These are phyloP conservation scores for Linderina pennispora DNA, from an alignment of 192 early-diverging fungal genomes.

Conservation along the genomic window DNA sequence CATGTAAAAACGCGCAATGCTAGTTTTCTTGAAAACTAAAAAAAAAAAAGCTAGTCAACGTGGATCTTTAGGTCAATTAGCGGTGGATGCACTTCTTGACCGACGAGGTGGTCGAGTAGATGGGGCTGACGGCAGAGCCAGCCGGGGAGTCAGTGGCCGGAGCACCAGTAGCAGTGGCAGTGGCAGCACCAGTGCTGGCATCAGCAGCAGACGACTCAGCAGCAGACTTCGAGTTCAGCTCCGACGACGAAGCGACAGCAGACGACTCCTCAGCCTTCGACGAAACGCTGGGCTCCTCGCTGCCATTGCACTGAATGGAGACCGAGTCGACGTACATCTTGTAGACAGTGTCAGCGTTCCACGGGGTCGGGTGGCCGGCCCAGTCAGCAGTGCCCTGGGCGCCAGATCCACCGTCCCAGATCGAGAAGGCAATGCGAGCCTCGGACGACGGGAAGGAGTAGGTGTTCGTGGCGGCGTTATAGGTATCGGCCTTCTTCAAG, in stretches of 20 bases:
- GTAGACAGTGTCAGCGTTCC: slow-evolving; percentile 37
- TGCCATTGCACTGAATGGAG: slow-evolving; percentile 42
- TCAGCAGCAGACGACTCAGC: not conserved
- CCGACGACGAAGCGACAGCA: too few species aligned
- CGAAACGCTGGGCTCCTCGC: slow-evolving; percentile 9
- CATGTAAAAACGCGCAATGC: too few species aligned
- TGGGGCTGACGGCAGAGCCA: not conserved
- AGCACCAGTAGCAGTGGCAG: too few species aligned
- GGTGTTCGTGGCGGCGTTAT: slow-evolving; percentile 19
- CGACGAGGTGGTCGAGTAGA: not conserved
- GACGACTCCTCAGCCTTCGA: too few species aligned
- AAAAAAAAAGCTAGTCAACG: too few species aligned
- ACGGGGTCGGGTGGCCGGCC: slow-evolving; percentile 56
- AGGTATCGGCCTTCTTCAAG: slow-evolving; percentile 44
- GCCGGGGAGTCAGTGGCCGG: not conserved
- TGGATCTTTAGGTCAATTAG: too few species aligned
- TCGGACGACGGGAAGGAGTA: slow-evolving; percentile 49
- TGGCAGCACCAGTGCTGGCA: not conserved
- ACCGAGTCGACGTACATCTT: slow-evolving; percentile 52
- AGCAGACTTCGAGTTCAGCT: too few species aligned
- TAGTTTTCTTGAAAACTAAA: too few species aligned
- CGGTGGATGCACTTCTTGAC: not conserved
- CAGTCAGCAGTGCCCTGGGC: slow-evolving; percentile 51
- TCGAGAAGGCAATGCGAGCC: slow-evolving; percentile 51
- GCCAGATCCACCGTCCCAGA: slow-evolving; percentile 60